A percentile compares a stretch with the other conserved stretches of the same genome.
These are phyloP conservation scores for Metschnikowia borealis DNA, from an alignment of 805 yeast species.

Conservation along the genomic window DNA sequence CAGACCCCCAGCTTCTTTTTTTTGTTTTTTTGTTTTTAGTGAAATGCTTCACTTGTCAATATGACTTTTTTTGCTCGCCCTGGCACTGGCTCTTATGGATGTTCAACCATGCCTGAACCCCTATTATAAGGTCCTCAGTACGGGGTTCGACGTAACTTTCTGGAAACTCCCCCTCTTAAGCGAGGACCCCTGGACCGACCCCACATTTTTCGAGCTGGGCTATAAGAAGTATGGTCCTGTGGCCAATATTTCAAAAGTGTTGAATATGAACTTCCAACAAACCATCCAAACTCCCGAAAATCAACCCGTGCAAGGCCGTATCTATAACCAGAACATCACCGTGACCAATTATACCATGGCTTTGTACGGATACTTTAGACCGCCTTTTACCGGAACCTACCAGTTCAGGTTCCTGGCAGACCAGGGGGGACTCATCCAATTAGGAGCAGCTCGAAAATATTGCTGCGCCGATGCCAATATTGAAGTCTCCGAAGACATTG, in stretches of 20 bases:
- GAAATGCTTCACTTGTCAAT: too few relatives aligned
- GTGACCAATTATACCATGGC: neutral
- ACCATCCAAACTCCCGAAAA: too few relatives aligned
- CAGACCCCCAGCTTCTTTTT: too few relatives aligned
- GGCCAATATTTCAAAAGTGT: neutral
- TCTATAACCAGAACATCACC: too few relatives aligned
- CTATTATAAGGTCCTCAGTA: too few relatives aligned
- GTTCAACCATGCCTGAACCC: too few relatives aligned
- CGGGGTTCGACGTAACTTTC: neutral
- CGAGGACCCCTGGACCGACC: neutral
- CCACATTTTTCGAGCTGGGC: conserved; percentile 1
- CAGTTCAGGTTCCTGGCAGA: neutral
- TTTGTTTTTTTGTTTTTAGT: too few relatives aligned
- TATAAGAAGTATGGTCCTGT: conserved; percentile 1
- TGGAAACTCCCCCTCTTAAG: neutral
- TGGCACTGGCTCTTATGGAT: too few relatives aligned
- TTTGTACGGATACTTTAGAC: too few relatives aligned
- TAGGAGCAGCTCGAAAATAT: neutral
- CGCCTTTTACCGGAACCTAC: too few relatives aligned
- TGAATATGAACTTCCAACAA: neutral
- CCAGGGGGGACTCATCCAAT: neutral
- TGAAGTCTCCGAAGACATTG: conserved; percentile 4
- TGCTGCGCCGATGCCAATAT: conserved; percentile 17
- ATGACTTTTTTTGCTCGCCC: too few relatives aligned
- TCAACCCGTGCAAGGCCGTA: too few relatives aligned